Conservation (phyloP, 495 filamentous ascomycete genomes). For the Daldinia loculata region DNA sequence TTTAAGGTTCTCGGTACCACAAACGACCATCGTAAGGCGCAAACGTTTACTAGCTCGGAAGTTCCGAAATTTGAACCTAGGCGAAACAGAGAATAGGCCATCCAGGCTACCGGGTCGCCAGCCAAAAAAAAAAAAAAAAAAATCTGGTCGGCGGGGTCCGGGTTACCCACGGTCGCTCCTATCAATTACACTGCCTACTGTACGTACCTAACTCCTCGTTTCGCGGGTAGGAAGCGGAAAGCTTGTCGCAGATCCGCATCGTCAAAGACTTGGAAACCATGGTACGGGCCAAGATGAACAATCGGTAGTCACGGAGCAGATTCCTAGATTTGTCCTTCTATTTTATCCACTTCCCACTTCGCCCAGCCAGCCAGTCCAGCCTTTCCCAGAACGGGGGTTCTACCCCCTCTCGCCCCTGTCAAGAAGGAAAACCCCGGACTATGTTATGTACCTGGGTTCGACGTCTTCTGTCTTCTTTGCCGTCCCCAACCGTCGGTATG, state of each 20-base stretch:
- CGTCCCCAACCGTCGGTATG: background rate
- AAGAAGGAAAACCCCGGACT: background rate
- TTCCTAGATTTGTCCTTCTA: conserved; percentile 23
- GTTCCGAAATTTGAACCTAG: conserved; percentile 20
- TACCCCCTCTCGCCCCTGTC: background rate
- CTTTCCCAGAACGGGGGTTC: conserved; percentile 14
- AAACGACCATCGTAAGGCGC: background rate
- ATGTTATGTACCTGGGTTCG: background rate
- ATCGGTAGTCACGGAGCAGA: conserved; percentile 30
- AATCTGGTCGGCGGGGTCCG: conserved; percentile 24
- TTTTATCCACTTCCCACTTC: conserved; percentile 17
- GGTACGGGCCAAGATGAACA: background rate
- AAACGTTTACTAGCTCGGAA: conserved; percentile 22
- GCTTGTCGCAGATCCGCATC: conserved; percentile 31
- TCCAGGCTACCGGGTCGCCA: conserved; percentile 36
- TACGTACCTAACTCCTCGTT: too few species aligned
- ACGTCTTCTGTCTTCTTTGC: background rate
- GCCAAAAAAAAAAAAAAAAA: background rate
- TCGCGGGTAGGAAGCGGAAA: conserved; percentile 6
- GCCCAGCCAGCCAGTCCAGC: background rate
- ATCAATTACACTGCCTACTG: too few species aligned
- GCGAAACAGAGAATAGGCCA: conserved; percentile 24
- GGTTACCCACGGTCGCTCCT: conserved; percentile 13
- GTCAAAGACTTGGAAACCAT: conserved; percentile 7
- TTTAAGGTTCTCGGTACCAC: conserved; percentile 29